Conservation (phyloP, 208 protist species). For the Strigomonas culicis region DNA sequence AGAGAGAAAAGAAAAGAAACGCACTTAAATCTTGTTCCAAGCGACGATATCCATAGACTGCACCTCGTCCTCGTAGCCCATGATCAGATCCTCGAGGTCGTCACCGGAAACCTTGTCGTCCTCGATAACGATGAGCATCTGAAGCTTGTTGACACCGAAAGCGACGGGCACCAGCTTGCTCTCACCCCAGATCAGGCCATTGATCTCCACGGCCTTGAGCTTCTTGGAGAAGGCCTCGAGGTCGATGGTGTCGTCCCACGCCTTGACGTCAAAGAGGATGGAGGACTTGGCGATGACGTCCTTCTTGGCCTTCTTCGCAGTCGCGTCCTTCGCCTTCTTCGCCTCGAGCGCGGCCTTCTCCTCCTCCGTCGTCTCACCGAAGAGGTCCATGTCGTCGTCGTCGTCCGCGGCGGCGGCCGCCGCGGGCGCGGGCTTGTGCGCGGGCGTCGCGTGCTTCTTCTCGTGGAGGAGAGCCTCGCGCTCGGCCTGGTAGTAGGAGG, state of each 20-base stretch:
- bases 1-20: not conserved
- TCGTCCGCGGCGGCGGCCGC: slow-evolving; percentile 40
- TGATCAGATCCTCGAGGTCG: slow-evolving; percentile 93
- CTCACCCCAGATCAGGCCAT: slow-evolving; percentile 92
- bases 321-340: slow-evolving; percentile 85
- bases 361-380: slow-evolving; percentile 85
- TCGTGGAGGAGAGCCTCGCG: slow-evolving; percentile 50
- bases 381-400: slow-evolving; percentile 90
- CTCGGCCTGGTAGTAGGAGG: slow-evolving; percentile 88
- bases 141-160: slow-evolving; percentile 96
- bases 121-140: slow-evolving; percentile 92
- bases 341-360: slow-evolving; percentile 81
- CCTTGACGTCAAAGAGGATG: slow-evolving; percentile 92
- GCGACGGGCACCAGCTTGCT: slow-evolving; percentile 90
- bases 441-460: slow-evolving; percentile 24
- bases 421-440: slow-evolving; percentile 27
- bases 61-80: slow-evolving; percentile 91
- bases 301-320: slow-evolving; percentile 82
- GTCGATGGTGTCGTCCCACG: slow-evolving; percentile 91
- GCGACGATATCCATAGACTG: slow-evolving; percentile 95
- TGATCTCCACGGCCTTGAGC: slow-evolving; percentile 79
- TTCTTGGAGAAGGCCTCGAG: slow-evolving; percentile 84
- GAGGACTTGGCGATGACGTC: slow-evolving; percentile 84
- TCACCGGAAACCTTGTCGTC: slow-evolving; percentile 95
- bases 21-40: slow-evolving; percentile 95